Evolutionary conservation across 495 filamentous ascomycete species (phyloP).

Genomic region (Hyaloscypha variabilis): DNA sequence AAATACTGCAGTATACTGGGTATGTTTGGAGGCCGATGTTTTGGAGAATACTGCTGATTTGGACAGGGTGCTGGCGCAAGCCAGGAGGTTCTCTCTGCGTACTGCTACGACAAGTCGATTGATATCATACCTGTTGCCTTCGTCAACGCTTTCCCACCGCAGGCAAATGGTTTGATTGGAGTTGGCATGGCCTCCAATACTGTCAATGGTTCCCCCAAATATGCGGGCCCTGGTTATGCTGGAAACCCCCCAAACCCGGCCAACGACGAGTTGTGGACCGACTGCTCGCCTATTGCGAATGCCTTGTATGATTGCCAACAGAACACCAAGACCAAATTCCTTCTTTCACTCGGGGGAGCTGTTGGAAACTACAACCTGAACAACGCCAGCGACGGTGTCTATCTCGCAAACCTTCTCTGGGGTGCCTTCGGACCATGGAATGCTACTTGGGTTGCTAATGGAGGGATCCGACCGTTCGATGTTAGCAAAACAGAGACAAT

Average conservation of each 20-base stretch:
- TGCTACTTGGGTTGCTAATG: constrained; percentile 37
- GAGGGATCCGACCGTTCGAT: constrained; percentile 45
- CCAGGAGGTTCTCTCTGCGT: constrained; percentile 50
- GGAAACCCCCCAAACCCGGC: constrained; percentile 25
- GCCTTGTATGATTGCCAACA: constrained; percentile 55
- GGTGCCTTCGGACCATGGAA: constrained; percentile 60
- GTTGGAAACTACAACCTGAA: constrained; percentile 33
- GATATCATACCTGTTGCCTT: constrained; percentile 74
- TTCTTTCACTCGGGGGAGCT: constrained; percentile 65
- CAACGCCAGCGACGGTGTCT: constrained; percentile 49
- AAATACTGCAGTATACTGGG: constrained; percentile 59
- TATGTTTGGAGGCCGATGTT: constrained; percentile 29
- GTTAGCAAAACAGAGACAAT: constrained; percentile 43
- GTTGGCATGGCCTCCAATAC: constrained; percentile 17
- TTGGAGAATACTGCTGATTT: constrained; percentile 4
- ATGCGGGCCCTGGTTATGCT: constrained; percentile 38
- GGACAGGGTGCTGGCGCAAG: constrained; percentile 47
- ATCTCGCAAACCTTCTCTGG: constrained; percentile 66
- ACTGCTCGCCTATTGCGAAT: constrained; percentile 37
- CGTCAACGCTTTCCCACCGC: constrained; percentile 63
- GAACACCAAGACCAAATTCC: constrained; percentile 59
- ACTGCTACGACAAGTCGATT: constrained; percentile 58
- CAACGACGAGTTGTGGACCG: constrained; percentile 33
- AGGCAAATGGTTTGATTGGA: constrained; percentile 55
- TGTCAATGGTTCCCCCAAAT: constrained; percentile 21